Conservation (phyloP, 2,329 filamentous ascomycete genomes). For the Cercospora sp. region DNA sequence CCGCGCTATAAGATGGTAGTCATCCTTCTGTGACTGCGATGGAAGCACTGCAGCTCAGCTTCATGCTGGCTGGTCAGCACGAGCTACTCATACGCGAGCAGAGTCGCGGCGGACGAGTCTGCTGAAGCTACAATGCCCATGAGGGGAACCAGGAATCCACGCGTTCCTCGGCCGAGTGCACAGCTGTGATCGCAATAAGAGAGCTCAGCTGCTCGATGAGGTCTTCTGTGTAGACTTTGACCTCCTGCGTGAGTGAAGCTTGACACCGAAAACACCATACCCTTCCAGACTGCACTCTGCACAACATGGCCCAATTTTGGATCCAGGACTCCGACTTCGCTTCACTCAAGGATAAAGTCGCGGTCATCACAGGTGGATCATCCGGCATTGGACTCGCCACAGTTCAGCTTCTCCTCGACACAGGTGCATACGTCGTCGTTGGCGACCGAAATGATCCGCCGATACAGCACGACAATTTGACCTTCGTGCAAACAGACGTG, state of each 20-base stretch:
- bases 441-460: conserved; percentile 54
- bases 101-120: conserved; percentile 5
- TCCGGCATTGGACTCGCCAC: conserved; percentile 64
- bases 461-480: conserved; percentile 33
- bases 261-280: background rate
- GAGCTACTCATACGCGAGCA: background rate
- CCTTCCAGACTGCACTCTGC: background rate
- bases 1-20: background rate
- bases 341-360: conserved; percentile 29
- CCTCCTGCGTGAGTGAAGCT: background rate
- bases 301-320: conserved; percentile 32
- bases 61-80: background rate
- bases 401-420: conserved; percentile 52
- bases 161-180: background rate
- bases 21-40: background rate
- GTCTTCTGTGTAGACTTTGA: background rate
- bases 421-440: conserved; percentile 58
- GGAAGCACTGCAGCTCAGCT: background rate
- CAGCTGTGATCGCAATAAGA: background rate
- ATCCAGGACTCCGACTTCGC: conserved; percentile 30
- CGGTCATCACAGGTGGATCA: conserved; percentile 52
- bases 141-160: conserved; percentile 4
- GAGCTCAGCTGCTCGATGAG: conserved; percentile 2
- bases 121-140: background rate
- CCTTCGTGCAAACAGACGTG: conserved; percentile 53